Percentiles rank a stretch among this genome's conserved stretches.
These are phyloP conservation scores for Aspergillus luchuensis DNA, from an alignment of 2,329 filamentous ascomycete genomes.

Conservation along the genomic window DNA sequence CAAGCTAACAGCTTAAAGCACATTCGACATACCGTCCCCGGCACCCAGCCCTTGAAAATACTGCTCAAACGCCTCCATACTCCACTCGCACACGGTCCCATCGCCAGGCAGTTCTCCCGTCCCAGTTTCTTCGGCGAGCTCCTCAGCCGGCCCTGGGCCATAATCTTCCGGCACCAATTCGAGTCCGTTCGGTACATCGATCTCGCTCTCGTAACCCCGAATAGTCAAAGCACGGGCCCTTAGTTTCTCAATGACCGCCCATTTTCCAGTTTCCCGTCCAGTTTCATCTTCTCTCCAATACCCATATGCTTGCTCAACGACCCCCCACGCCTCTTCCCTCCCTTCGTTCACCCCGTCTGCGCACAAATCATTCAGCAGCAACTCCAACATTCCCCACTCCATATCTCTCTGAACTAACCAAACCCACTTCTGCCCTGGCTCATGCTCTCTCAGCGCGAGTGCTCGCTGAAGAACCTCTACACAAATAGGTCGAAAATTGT, in stretches of 20 bases:
- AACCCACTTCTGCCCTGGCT: constrained; percentile 20
- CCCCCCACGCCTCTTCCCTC: constrained; percentile 9
- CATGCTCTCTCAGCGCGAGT: constrained; percentile 14
- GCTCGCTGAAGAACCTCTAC: constrained; percentile 22
- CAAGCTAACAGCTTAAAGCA: too few relatives aligned
- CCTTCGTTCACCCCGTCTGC: not conserved
- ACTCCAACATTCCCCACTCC: constrained; percentile 24
- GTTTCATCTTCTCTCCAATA: constrained; percentile 15
- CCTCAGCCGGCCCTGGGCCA: not conserved
- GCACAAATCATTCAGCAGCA: constrained; percentile 18
- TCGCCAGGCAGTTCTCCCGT: constrained; percentile 15
- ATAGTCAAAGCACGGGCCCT: constrained; percentile 13
- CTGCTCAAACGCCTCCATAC: constrained; percentile 16
- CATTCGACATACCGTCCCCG: constrained; percentile 14
- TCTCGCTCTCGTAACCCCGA: not conserved
- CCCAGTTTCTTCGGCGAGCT: not conserved
- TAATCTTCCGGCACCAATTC: too few relatives aligned
- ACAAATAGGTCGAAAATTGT: constrained; percentile 12
- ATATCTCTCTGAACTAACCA: constrained; percentile 26
- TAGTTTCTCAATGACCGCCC: constrained; percentile 20
- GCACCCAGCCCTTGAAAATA: constrained; percentile 12
- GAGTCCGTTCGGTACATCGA: too few relatives aligned
- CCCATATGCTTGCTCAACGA: constrained; percentile 15
- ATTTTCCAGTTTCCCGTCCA: constrained; percentile 7
- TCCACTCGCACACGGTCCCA: constrained; percentile 25